Percentiles rank a stretch among this genome's conserved stretches.
Evolutionary conservation across 2,329 filamentous ascomycete species (phyloP).

Genomic region (Nemania sp.): DNA sequence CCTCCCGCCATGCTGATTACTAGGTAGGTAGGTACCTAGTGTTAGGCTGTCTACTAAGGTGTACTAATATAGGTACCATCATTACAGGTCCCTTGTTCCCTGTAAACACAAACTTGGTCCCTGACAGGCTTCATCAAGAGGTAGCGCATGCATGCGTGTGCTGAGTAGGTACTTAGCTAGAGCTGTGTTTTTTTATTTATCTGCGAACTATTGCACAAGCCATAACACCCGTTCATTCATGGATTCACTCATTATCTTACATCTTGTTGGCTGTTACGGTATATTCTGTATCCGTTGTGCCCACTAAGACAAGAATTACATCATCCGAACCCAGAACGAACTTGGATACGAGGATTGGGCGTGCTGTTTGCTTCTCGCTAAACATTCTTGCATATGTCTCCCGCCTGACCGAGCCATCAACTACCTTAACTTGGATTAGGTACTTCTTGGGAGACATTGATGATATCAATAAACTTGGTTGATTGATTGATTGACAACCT

Average conservation of each 20-base stretch:
- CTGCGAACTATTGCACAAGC: not conserved
- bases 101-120: conserved; percentile 17
- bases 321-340: conserved; percentile 8
- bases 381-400: conserved; percentile 14
- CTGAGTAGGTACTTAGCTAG: too few species aligned
- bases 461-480: conserved; percentile 2
- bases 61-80: not conserved
- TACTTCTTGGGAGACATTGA: not conserved
- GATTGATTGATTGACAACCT: conserved; percentile 8
- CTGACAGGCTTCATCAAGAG: conserved; percentile 1
- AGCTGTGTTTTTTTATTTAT: not conserved
- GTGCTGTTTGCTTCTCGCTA: conserved; percentile 33
- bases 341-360: conserved; percentile 28
- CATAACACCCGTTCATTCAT: not conserved
- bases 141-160: too few species aligned
- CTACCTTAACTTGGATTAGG: conserved; percentile 12
- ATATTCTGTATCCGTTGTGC: conserved; percentile 7
- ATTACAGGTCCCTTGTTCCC: conserved; percentile 20
- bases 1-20: conserved; percentile 9
- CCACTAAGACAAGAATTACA: conserved; percentile 7
- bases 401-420: conserved; percentile 26
- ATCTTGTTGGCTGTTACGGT: not conserved
- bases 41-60: too few species aligned
- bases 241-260: conserved; percentile 1
- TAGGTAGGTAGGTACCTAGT: not conserved